Evolutionary conservation across 352 stramenopile genomes (phyloP).

Genomic region (Pythium aquatile): DNA sequence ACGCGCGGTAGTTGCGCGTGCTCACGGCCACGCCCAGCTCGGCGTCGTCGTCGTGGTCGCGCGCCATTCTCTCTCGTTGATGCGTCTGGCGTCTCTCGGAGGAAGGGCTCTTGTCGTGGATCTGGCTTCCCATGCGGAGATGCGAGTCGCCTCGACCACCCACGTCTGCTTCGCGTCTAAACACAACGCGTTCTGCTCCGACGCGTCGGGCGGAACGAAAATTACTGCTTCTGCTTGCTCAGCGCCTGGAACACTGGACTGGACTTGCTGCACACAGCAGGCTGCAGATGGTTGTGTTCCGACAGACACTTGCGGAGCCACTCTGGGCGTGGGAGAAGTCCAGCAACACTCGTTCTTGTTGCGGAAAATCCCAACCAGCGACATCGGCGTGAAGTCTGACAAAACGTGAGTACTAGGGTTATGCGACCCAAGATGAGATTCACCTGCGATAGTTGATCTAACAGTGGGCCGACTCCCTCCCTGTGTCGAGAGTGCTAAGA

Average conservation of each 20-base stretch:
- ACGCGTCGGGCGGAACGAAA: background rate
- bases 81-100: background rate
- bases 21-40: constrained; percentile 38
- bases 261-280: too few relatives aligned
- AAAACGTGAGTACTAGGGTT: background rate
- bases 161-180: background rate
- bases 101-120: background rate
- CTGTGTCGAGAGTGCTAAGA: too few relatives aligned
- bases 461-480: background rate
- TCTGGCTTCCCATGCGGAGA: constrained; percentile 2
- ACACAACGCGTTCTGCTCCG: background rate
- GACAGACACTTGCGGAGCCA: background rate
- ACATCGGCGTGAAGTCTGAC: background rate
- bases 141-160: background rate
- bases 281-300: background rate
- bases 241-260: background rate
- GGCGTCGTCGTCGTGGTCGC: constrained; percentile 23
- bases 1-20: constrained; percentile 26
- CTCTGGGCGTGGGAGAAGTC: background rate
- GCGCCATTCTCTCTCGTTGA: constrained; percentile 4
- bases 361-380: background rate
- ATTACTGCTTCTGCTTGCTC: background rate
- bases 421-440: background rate
- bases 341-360: background rate
- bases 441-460: background rate